Percentiles rank a stretch among this genome's conserved stretches.
Evolutionary conservation across 2,329 filamentous ascomycete species (phyloP).

Genomic region (Epichloe uncinata): DNA sequence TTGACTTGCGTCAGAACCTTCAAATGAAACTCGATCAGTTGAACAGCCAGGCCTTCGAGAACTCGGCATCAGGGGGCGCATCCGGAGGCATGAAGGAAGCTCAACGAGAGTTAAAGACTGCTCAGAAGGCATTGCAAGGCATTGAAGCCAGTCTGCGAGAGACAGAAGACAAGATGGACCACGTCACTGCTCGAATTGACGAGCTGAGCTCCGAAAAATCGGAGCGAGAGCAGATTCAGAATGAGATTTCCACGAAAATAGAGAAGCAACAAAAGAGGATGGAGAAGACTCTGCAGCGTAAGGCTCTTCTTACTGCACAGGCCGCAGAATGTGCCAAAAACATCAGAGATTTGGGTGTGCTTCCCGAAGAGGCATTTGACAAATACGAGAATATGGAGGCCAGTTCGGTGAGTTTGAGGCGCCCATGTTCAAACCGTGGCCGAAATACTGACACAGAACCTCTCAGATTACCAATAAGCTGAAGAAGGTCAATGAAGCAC

Average conservation of each 20-base stretch:
- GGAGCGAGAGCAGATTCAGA: conserved; percentile 57
- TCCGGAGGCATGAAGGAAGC: conserved; percentile 61
- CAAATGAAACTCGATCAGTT: conserved; percentile 79
- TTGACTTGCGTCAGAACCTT: conserved; percentile 79
- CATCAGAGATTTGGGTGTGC: conserved; percentile 82
- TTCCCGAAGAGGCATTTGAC: conserved; percentile 87
- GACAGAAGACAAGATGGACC: conserved; percentile 58
- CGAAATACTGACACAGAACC: conserved; percentile 7
- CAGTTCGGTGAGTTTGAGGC: conserved; percentile 46
- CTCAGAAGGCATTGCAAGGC: conserved; percentile 52
- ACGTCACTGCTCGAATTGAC: conserved; percentile 34
- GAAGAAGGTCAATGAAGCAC: conserved; percentile 79
- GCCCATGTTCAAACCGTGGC: background rate
- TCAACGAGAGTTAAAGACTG: conserved; percentile 67
- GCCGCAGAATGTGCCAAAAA: conserved; percentile 73
- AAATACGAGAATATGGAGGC: conserved; percentile 77
- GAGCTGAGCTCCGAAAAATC: conserved; percentile 42
- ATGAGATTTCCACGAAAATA: conserved; percentile 64
- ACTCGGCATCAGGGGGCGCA: conserved; percentile 44
- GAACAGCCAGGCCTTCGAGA: conserved; percentile 60
- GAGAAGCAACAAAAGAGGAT: conserved; percentile 79
- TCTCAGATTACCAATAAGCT: conserved; percentile 49
- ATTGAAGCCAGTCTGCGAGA: conserved; percentile 58
- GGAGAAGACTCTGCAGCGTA: conserved; percentile 85
- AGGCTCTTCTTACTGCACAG: conserved; percentile 63